These are phyloP conservation scores for Trichoderma atrobrunneum DNA, from an alignment of 2,329 filamentous ascomycete genomes.

Conservation along the genomic window DNA sequence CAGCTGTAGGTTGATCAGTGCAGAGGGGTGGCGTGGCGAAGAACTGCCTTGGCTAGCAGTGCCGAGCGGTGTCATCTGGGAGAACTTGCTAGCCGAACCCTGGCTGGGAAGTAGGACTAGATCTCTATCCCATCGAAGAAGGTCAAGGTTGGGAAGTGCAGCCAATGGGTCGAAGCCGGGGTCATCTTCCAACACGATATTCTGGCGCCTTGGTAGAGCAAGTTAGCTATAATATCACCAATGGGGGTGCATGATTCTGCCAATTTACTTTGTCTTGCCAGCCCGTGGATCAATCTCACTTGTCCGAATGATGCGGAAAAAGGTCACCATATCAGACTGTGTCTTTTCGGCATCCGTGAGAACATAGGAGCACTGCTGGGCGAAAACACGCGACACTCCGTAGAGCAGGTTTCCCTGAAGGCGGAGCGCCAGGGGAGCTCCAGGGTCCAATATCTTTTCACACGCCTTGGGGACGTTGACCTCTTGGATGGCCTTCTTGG, in stretches of 20 bases:
- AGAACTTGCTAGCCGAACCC: slow-evolving; percentile 37
- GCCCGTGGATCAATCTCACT: slow-evolving; percentile 67
- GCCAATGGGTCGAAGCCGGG: slow-evolving; percentile 60
- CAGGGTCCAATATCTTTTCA: slow-evolving; percentile 76
- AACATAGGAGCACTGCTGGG: slow-evolving; percentile 83
- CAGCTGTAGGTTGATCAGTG: slow-evolving; percentile 32
- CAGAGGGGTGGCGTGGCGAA: slow-evolving; percentile 30
- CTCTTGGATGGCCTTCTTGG: slow-evolving; percentile 80
- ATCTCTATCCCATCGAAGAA: slow-evolving; percentile 37
- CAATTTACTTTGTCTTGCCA: slow-evolving; percentile 66
- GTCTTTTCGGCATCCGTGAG: slow-evolving; percentile 75
- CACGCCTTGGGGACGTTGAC: slow-evolving; percentile 87
- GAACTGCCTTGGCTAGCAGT: slow-evolving; percentile 30
- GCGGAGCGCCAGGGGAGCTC: slow-evolving; percentile 82
- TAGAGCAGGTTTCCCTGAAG: slow-evolving; percentile 87
- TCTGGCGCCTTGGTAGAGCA: slow-evolving; percentile 59
- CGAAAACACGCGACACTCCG: slow-evolving; percentile 80
- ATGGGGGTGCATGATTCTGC: not conserved
- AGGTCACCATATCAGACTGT: slow-evolving; percentile 67
- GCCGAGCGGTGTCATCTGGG: slow-evolving; percentile 44
- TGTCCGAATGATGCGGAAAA: slow-evolving; percentile 54
- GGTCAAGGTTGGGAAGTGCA: slow-evolving; percentile 33
- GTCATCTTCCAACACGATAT: slow-evolving; percentile 78
- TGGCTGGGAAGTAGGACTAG: slow-evolving; percentile 37
- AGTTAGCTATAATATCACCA: not conserved